Percentiles rank a stretch among this genome's conserved stretches.
Evolutionary conservation across 345 rosid genomes (phyloP).

Genomic region (Citrus hindsii): DNA sequence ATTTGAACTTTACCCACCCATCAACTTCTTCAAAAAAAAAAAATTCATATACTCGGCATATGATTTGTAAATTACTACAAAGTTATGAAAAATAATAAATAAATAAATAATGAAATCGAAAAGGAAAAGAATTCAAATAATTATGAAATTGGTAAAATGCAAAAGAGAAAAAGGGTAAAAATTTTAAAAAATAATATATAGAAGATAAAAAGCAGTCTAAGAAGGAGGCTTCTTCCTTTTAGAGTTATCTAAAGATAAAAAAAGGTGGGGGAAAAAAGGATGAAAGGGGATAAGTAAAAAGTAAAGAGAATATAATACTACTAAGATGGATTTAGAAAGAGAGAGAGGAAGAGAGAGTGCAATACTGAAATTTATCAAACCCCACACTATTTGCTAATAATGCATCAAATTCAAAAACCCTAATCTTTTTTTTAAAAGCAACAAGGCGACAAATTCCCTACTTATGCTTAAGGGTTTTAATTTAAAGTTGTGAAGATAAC

Average conservation of each 20-base stretch:
- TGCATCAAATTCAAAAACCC: conserved; percentile 9
- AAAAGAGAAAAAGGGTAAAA: not conserved
- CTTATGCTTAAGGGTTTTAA: conserved; percentile 33
- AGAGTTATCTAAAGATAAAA: not conserved
- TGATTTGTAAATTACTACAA: too few relatives aligned
- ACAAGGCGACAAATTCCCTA: conserved; percentile 40
- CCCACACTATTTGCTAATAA: conserved; percentile 11
- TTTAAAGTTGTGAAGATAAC: conserved; percentile 40
- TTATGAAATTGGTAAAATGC: not conserved
- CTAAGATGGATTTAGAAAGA: conserved; percentile 15
- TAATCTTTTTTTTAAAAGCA: conserved; percentile 24
- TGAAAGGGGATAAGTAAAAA: conserved; percentile 14
- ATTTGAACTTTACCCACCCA: too few relatives aligned
- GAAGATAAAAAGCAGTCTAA: conserved; percentile 10
- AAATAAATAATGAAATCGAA: too few relatives aligned
- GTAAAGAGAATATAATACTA: conserved; percentile 12
- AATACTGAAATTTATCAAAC: conserved; percentile 19
- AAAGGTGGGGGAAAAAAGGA: not conserved
- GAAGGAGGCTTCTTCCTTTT: conserved; percentile 34
- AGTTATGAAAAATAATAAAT: too few relatives aligned
- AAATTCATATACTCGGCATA: too few relatives aligned
- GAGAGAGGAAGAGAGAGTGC: not conserved
- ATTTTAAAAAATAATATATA: not conserved
- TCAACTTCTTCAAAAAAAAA: too few relatives aligned
- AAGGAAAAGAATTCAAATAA: too few relatives aligned